Evolutionary conservation across 176 grass and related monocot genomes (phyloP).

Genomic region (barley (Hordeum vulgare)): DNA sequence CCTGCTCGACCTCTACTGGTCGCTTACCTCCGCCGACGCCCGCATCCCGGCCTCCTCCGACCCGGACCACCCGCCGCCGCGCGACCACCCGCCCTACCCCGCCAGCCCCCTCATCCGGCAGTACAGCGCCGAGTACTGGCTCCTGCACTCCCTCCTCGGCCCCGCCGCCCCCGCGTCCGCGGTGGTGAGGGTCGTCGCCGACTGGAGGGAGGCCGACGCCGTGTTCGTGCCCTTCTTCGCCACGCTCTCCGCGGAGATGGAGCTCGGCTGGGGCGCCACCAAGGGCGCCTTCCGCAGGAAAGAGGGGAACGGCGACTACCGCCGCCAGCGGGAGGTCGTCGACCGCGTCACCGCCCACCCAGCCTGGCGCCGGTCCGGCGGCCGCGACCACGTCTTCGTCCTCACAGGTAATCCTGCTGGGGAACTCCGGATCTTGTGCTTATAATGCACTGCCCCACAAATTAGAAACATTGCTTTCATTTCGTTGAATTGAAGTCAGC

Average conservation of each 20-base stretch:
- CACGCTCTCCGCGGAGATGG: slow-evolving; percentile 80
- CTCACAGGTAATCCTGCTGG: slow-evolving; percentile 49
- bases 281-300: slow-evolving; percentile 68
- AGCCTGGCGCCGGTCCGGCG: slow-evolving; percentile 67
- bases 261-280: slow-evolving; percentile 84
- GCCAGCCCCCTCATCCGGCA: slow-evolving; percentile 66
- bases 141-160: slow-evolving; percentile 51
- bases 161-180: neutral
- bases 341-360: slow-evolving; percentile 52
- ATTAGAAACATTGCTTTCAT: too few species aligned
- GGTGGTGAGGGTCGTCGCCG: slow-evolving; percentile 43
- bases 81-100: slow-evolving; percentile 41
- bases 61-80: slow-evolving; percentile 25
- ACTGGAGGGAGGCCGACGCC: slow-evolving; percentile 61
- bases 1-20: slow-evolving; percentile 85
- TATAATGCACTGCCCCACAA: too few species aligned
- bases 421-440: neutral
- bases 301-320: slow-evolving; percentile 59
- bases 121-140: slow-evolving; percentile 96
- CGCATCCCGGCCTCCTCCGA: slow-evolving; percentile 62
- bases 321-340: slow-evolving; percentile 70
- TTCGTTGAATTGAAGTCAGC: too few species aligned
- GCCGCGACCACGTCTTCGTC: slow-evolving; percentile 78
- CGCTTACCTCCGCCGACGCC: slow-evolving; percentile 55
- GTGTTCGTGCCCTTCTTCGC: slow-evolving; percentile 95